Conservation (phyloP, 2,329 filamentous ascomycete species). For the Pseudogymnoascus sp. region DNA sequence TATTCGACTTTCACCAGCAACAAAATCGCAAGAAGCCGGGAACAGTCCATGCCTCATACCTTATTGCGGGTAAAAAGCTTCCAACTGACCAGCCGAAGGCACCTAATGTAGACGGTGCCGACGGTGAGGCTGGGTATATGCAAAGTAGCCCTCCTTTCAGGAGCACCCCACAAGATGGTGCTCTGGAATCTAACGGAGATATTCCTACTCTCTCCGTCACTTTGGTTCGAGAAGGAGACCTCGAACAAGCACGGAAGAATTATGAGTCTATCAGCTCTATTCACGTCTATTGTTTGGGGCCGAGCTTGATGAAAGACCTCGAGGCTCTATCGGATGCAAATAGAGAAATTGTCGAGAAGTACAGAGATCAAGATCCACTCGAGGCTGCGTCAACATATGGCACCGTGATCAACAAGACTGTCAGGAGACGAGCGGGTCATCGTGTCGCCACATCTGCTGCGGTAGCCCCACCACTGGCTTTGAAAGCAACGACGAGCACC, state of each 20-base stretch:
- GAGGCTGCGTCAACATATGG: constrained; percentile 58
- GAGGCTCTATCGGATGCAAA: constrained; percentile 64
- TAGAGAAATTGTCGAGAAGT: constrained; percentile 51
- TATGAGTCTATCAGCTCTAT: constrained; percentile 72
- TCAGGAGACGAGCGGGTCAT: constrained; percentile 39
- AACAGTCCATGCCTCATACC: constrained; percentile 85
- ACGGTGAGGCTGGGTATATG: constrained; percentile 62
- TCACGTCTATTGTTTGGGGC: constrained; percentile 80
- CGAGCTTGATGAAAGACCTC: constrained; percentile 46
- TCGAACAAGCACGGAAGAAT: constrained; percentile 40
- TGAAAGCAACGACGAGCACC: constrained; percentile 27
- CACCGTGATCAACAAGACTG: constrained; percentile 65
- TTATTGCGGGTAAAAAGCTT: constrained; percentile 64
- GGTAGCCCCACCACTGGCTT: constrained; percentile 32
- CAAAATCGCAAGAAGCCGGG: constrained; percentile 69
- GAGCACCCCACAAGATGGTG: constrained; percentile 42
- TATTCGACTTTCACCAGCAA: constrained; percentile 73
- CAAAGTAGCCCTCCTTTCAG: constrained; percentile 47
- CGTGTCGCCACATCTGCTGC: constrained; percentile 18
- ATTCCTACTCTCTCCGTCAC: constrained; percentile 50
- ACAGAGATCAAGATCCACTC: constrained; percentile 51
- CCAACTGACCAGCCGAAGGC: neutral
- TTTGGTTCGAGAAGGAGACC: constrained; percentile 63
- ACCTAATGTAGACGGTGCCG: constrained; percentile 17
- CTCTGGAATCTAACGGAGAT: constrained; percentile 37